A percentile compares a stretch with the other conserved stretches of the same genome.
Evolutionary conservation across 768 basidiomycete species (phyloP).

Genomic region (Suillus subalutaceus): DNA sequence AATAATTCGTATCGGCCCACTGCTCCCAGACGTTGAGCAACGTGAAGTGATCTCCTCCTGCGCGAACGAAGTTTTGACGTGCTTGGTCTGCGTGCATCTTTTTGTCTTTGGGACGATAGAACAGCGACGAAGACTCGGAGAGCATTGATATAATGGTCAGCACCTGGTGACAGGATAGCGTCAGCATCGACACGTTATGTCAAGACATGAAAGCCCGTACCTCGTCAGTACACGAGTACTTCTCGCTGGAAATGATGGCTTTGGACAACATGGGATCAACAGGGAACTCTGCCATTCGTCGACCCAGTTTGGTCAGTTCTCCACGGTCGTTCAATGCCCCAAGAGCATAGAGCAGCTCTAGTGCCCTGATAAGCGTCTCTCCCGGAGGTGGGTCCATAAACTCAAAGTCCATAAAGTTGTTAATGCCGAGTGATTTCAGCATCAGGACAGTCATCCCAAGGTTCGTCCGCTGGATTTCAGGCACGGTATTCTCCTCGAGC

Average conservation of each 20-base stretch:
- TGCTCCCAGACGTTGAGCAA: constrained; percentile 98
- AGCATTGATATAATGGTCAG: constrained; percentile 98
- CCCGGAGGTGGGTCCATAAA: constrained; percentile 98
- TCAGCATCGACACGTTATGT: not conserved
- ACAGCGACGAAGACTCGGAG: constrained; percentile 91
- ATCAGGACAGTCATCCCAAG: constrained; percentile 93
- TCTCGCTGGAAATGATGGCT: constrained; percentile 93
- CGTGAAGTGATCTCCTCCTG: constrained; percentile 98
- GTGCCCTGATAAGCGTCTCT: constrained; percentile 93
- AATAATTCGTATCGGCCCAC: constrained; percentile 98
- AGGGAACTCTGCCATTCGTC: constrained; percentile 98
- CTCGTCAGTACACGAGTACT: constrained; percentile 95
- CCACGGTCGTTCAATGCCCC: constrained; percentile 96
- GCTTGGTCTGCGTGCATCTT: constrained; percentile 97
- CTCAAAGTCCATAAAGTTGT: constrained; percentile 97
- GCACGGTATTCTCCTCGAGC: constrained; percentile 94
- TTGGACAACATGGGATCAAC: constrained; percentile 98
- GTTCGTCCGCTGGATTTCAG: constrained; percentile 99
- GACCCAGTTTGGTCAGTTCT: constrained; percentile 94
- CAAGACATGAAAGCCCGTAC: constrained; percentile 44
- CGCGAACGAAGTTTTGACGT: constrained; percentile 92
- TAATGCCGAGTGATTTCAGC: constrained; percentile 96
- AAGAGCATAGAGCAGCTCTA: constrained; percentile 92
- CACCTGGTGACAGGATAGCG: constrained; percentile 50
- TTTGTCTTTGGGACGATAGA: constrained; percentile 98